These are phyloP conservation scores for Saccharomyces hybrid DNA, from an alignment of 1,139 yeast genomes.

Conservation along the genomic window DNA sequence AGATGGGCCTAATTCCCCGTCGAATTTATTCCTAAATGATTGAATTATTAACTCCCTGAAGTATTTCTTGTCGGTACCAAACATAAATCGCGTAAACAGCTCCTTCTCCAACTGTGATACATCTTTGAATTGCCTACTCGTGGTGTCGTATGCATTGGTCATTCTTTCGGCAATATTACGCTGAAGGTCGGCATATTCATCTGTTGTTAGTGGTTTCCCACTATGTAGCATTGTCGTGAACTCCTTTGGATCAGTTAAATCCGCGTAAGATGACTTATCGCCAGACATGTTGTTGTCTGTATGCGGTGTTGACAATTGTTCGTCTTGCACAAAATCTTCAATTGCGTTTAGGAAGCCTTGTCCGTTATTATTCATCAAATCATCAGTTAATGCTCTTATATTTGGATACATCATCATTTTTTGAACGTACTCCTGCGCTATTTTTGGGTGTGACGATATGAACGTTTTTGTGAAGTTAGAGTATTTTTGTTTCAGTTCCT, in stretches of 20 bases:
- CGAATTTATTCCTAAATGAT: conserved; percentile 23
- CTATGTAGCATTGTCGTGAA: conserved; percentile 29
- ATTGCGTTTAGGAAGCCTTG: conserved; percentile 28
- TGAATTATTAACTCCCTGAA: conserved; percentile 24
- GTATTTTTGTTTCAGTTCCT: conserved; percentile 21
- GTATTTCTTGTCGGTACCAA: conserved; percentile 24
- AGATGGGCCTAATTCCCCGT: conserved; percentile 9
- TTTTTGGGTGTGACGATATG: conserved; percentile 30
- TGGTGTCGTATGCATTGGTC: conserved; percentile 25
- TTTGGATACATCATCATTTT: conserved; percentile 30
- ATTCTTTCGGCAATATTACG: conserved; percentile 29
- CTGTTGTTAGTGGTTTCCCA: conserved; percentile 26
- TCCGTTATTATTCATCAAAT: conserved; percentile 28
- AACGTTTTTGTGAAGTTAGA: conserved; percentile 28
- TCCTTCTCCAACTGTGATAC: conserved; percentile 26
- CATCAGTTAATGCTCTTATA: conserved; percentile 30
- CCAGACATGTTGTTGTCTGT: background rate
- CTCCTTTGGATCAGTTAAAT: conserved; percentile 19
- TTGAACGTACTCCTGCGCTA: conserved; percentile 30
- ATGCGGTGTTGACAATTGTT: conserved; percentile 6
- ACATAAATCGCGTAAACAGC: conserved; percentile 27
- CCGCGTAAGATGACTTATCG: conserved; percentile 7
- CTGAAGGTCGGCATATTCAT: conserved; percentile 28
- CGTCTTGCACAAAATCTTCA: conserved; percentile 25
- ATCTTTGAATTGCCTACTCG: conserved; percentile 20